phyloP scores from a whole-genome alignment of 768 basidiomycete genomes.

The Dictyophora rubrovolvata region DNA sequence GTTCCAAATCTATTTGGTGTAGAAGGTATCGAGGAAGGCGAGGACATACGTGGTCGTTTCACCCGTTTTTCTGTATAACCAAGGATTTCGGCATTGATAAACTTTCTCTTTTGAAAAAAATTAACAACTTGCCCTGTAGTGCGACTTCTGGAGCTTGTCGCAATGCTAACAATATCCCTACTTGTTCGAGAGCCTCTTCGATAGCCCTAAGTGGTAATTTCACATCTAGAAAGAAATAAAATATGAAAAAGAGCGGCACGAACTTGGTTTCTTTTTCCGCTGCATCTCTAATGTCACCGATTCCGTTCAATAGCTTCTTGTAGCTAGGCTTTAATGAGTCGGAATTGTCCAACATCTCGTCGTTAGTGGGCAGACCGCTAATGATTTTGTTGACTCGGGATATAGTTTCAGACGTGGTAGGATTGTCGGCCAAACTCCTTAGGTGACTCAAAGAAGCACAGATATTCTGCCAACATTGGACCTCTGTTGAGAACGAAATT shows the following conservation, averaged over 20 bases:
- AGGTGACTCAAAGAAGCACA: conserved; percentile 46
- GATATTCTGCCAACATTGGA: conserved; percentile 69
- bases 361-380: conserved; percentile 51
- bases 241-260: neutral
- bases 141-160: conserved; percentile 56
- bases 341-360: conserved; percentile 60
- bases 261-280: conserved; percentile 61
- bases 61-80: conserved; percentile 54
- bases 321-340: conserved; percentile 52
- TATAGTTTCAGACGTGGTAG: conserved; percentile 46
- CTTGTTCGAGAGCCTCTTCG: conserved; percentile 58
- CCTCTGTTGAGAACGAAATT: conserved; percentile 35
- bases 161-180: conserved; percentile 61
- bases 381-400: conserved; percentile 67
- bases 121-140: conserved; percentile 39
- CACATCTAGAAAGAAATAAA: neutral
- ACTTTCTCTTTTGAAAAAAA: neutral
- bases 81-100: neutral
- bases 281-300: conserved; percentile 49
- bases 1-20: conserved; percentile 23
- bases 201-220: conserved; percentile 41
- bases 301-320: conserved; percentile 49
- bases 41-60: conserved; percentile 64
- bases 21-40: conserved; percentile 50
- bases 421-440: conserved; percentile 41